Conservation (phyloP, 2,329 filamentous ascomycete species). For the Tolypocladium tropicale region DNA sequence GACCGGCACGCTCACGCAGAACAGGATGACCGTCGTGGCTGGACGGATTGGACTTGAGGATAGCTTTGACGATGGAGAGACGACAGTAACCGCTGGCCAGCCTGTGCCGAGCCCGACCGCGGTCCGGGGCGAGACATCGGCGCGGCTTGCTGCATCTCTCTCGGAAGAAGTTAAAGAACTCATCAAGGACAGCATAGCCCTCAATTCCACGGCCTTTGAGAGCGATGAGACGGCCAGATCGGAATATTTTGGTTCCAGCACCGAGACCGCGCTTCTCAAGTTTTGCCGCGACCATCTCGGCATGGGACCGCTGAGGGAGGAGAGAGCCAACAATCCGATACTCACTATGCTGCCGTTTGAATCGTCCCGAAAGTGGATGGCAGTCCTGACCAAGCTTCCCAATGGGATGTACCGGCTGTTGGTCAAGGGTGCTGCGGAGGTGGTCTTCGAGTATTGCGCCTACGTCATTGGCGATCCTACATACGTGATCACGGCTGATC, state of each 20-base stretch:
- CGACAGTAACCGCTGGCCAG: conserved; percentile 8
- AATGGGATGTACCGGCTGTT: conserved; percentile 37
- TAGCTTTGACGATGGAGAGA: conserved; percentile 24
- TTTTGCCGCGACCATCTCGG: conserved; percentile 40
- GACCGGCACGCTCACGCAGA: conserved; percentile 54
- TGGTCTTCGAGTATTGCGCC: conserved; percentile 36
- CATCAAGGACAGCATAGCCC: conserved; percentile 28
- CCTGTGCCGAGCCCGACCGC: conserved; percentile 12
- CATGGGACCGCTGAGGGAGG: conserved; percentile 32
- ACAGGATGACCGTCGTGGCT: conserved; percentile 51
- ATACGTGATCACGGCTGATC: conserved; percentile 14
- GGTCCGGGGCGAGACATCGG: conserved; percentile 15
- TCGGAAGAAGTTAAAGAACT: conserved; percentile 23
- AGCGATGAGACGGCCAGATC: conserved; percentile 24
- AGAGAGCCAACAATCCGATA: conserved; percentile 34
- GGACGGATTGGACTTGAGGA: conserved; percentile 38
- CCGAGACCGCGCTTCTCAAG: conserved; percentile 41
- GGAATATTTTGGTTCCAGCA: conserved; percentile 42
- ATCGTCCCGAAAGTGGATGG: conserved; percentile 46
- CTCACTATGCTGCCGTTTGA: conserved; percentile 43
- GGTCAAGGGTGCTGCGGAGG: conserved; percentile 49
- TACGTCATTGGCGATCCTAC: conserved; percentile 34
- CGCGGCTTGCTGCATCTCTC: conserved; percentile 18
- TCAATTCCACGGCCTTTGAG: conserved; percentile 46
- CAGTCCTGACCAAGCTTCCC: conserved; percentile 36